Evolutionary conservation across 768 basidiomycete genomes (phyloP).

Genomic region (Tephrocybe sp.): DNA sequence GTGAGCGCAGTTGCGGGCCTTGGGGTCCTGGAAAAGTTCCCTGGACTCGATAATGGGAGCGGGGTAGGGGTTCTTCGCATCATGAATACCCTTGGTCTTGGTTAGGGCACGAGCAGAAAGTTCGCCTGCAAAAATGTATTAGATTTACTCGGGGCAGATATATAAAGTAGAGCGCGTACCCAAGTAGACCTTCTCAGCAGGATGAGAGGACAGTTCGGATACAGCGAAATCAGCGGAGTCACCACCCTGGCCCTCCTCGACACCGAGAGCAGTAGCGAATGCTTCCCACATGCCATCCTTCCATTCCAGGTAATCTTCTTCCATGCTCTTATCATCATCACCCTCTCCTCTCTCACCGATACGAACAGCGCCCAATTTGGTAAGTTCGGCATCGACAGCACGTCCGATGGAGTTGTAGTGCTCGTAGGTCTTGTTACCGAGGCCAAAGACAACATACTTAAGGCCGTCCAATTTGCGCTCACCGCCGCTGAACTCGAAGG

Average conservation of each 20-base stretch:
- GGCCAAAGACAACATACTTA: conserved; percentile 93
- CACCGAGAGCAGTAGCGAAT: conserved; percentile 77
- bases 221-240: conserved; percentile 95
- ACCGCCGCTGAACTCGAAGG: conserved; percentile 85
- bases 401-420: conserved; percentile 93
- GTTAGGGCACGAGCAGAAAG: conserved; percentile 93
- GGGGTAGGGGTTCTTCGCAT: conserved; percentile 95
- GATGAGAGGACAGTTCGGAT: conserved; percentile 73
- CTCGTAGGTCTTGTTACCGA: conserved; percentile 93
- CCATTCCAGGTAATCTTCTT: conserved; percentile 99
- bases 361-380: conserved; percentile 78
- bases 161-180: conserved; percentile 44
- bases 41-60: conserved; percentile 75
- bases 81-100: conserved; percentile 93
- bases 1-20: conserved; percentile 90
- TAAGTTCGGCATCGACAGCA: conserved; percentile 70
- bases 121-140: conserved; percentile 59
- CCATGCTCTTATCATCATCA: conserved; percentile 99
- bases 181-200: conserved; percentile 89
- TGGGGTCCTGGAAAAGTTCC: conserved; percentile 78
- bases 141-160: conserved; percentile 11
- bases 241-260: conserved; percentile 95
- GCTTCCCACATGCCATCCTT: conserved; percentile 97
- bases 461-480: conserved; percentile 75
- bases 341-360: conserved; percentile 94